phyloP scores from a whole-genome alignment of 2,329 filamentous ascomycete genomes.

The Neofusicoccum ribis region DNA sequence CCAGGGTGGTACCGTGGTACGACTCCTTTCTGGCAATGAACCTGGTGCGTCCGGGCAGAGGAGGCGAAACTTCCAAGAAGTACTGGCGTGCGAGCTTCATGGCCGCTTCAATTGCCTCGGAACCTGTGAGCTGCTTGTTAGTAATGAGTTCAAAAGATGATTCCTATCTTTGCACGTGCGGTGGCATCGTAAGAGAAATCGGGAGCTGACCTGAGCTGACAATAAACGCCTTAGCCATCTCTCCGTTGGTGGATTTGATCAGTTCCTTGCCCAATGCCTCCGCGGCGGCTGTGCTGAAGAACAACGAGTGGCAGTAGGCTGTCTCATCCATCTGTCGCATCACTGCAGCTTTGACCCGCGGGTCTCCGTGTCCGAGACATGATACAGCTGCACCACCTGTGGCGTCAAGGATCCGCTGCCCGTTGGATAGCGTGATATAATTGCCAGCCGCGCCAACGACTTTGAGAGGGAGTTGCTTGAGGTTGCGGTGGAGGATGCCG shows the following conservation, averaged over 20 bases:
- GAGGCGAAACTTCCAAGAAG: constrained; percentile 56
- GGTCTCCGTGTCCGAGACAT: constrained; percentile 67
- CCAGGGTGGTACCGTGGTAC: constrained; percentile 72
- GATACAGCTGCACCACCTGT: constrained; percentile 73
- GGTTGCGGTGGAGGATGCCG: constrained; percentile 55
- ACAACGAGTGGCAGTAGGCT: constrained; percentile 60
- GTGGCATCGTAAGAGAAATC: no score
- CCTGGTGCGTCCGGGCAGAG: constrained; percentile 55
- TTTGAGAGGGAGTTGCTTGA: constrained; percentile 47
- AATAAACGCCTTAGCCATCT: constrained; percentile 57
- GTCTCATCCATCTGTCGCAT: constrained; percentile 59
- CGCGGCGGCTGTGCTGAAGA: constrained; percentile 56
- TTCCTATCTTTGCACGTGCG: no score
- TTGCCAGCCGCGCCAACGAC: constrained; percentile 53
- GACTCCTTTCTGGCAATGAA: constrained; percentile 67
- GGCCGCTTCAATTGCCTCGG: constrained; percentile 68
- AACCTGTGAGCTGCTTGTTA: constrained; percentile 46
- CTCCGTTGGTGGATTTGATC: constrained; percentile 52
- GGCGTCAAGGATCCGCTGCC: constrained; percentile 67
- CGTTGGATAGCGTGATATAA: constrained; percentile 55
- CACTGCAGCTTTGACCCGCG: constrained; percentile 62
- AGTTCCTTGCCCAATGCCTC: constrained; percentile 55
- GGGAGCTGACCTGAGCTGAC: constrained; percentile 55
- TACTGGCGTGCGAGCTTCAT: constrained; percentile 69
- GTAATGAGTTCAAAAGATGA: neutral